phyloP scores from a whole-genome alignment of 2,329 filamentous ascomycete genomes.

The Bipolaris oryzae region DNA sequence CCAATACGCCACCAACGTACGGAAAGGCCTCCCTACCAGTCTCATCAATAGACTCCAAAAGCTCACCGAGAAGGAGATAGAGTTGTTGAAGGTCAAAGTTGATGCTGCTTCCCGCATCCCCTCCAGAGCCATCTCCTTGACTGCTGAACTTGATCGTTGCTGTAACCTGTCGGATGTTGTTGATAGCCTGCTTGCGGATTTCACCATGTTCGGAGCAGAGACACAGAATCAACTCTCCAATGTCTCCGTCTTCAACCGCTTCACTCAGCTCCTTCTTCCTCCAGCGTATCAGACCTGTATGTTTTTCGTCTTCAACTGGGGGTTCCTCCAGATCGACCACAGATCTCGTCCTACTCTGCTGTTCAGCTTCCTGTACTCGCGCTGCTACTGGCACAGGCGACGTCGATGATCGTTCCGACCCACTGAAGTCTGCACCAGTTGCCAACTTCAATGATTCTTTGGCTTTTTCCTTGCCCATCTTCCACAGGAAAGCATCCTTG shows the following conservation, averaged over 20 bases:
- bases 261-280: conserved; percentile 77
- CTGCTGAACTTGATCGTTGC: conserved; percentile 54
- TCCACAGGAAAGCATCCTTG: conserved; percentile 46
- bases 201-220: conserved; percentile 75
- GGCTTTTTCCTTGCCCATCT: conserved; percentile 46
- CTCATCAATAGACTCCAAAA: conserved; percentile 69
- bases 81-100: conserved; percentile 73
- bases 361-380: conserved; percentile 19
- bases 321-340: conserved; percentile 44
- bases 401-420: conserved; percentile 40
- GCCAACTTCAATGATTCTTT: conserved; percentile 44
- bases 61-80: conserved; percentile 79
- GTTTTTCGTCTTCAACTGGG: conserved; percentile 51
- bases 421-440: conserved; percentile 44
- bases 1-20: conserved; percentile 77
- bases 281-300: conserved; percentile 65
- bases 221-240: conserved; percentile 72
- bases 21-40: conserved; percentile 60
- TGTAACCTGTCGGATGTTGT: conserved; percentile 69
- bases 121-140: conserved; percentile 3
- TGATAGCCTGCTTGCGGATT: conserved; percentile 78
- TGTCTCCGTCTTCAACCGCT: conserved; percentile 77
- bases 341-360: conserved; percentile 14
- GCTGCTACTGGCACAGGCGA: conserved; percentile 33
- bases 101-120: conserved; percentile 49